phyloP scores from a whole-genome alignment of 768 basidiomycete genomes.

The Dioszegia hungarica region DNA sequence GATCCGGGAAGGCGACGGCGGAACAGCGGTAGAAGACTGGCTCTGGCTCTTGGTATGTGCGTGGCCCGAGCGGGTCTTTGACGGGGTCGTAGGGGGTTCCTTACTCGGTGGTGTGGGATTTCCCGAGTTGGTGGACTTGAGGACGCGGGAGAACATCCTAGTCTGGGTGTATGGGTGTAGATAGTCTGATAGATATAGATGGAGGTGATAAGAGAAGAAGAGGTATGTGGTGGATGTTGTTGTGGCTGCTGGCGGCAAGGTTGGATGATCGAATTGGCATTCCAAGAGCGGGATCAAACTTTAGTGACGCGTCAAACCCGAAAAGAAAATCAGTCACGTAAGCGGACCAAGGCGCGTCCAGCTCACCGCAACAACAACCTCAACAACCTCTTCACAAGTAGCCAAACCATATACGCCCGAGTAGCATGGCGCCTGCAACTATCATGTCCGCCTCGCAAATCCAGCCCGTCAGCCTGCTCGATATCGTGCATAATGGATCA shows the following conservation, averaged over 20 bases:
- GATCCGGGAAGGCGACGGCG: conserved; percentile 43
- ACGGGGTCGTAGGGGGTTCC: conserved; percentile 33
- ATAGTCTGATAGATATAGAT: neutral
- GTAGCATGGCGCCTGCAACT: conserved; percentile 2
- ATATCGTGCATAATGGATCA: conserved; percentile 15
- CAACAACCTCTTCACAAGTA: neutral
- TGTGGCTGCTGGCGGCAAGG: neutral
- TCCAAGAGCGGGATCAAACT: neutral
- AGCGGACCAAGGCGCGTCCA: neutral
- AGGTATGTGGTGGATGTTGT: neutral
- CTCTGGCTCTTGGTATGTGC: conserved; percentile 13
- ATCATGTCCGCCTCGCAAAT: conserved; percentile 1
- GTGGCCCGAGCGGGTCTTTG: conserved; percentile 22
- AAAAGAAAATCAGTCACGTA: conserved; percentile 8
- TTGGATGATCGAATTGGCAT: neutral
- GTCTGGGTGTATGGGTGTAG: neutral
- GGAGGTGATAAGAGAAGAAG: neutral
- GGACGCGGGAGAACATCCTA: conserved; percentile 45
- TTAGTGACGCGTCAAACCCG: neutral
- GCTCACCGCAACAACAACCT: neutral
- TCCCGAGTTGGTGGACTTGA: conserved; percentile 35
- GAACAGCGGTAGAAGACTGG: conserved; percentile 16
- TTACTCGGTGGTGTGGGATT: conserved; percentile 16
- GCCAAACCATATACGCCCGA: neutral
- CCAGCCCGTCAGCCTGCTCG: conserved; percentile 13